These are phyloP conservation scores for Cladosporium sp. DNA, from an alignment of 2,329 filamentous ascomycete species.

Conservation along the genomic window DNA sequence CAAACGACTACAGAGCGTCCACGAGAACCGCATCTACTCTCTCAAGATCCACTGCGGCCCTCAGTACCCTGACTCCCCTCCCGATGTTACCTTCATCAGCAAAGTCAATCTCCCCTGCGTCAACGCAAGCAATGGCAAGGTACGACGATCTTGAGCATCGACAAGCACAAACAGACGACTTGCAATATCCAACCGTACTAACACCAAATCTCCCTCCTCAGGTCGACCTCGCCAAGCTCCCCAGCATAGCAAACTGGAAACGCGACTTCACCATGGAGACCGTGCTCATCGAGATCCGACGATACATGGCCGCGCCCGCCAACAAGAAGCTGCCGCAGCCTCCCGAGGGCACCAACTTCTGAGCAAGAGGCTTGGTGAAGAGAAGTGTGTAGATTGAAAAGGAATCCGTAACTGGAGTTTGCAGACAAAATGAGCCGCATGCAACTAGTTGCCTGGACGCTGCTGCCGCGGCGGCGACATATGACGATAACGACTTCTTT, in stretches of 20 bases:
- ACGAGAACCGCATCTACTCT: conserved; percentile 99
- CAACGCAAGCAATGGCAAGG: conserved; percentile 72
- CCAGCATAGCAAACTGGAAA: conserved; percentile 87
- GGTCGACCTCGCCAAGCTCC: conserved; percentile 81
- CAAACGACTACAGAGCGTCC: conserved; percentile 68
- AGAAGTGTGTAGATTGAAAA: background rate
- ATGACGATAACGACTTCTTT: conserved; percentile 18
- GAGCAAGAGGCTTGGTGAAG: background rate
- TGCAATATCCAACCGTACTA: background rate
- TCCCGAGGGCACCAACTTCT: conserved; percentile 70
- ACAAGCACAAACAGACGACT: background rate
- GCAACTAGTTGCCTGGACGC: background rate
- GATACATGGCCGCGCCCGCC: conserved; percentile 86
- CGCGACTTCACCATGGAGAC: conserved; percentile 94
- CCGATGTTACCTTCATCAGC: conserved; percentile 87
- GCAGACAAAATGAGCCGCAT: background rate
- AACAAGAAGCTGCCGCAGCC: conserved; percentile 97
- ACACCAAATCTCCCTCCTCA: conserved; percentile 36
- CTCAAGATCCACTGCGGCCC: conserved; percentile 93
- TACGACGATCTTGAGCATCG: conserved; percentile 37
- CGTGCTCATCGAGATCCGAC: conserved; percentile 77
- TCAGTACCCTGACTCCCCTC: conserved; percentile 85
- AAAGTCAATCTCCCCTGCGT: conserved; percentile 97
- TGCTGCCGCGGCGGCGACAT: conserved; percentile 10
- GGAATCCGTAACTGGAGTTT: background rate